A percentile compares a stretch with the other conserved stretches of the same genome.
Conservation (phyloP, 2,329 filamentous ascomycete species). For the Aspergillus texensis region DNA sequence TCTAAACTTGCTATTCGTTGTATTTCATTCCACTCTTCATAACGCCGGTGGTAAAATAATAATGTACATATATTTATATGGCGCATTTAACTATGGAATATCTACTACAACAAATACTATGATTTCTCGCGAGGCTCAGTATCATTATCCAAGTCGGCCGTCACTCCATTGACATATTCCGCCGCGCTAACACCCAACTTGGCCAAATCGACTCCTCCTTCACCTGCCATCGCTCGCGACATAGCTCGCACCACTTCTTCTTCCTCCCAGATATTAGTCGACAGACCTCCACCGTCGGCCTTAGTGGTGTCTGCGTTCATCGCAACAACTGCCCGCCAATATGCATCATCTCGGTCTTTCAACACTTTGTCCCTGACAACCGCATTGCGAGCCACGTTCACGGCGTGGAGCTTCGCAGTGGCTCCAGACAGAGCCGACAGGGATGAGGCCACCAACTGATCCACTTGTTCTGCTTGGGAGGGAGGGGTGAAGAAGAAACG, state of each 20-base stretch:
- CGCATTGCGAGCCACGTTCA: constrained; percentile 79
- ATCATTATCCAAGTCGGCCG: constrained; percentile 39
- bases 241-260: constrained; percentile 63
- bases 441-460: constrained; percentile 50
- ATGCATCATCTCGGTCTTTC: constrained; percentile 66
- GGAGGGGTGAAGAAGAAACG: constrained; percentile 70
- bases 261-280: constrained; percentile 71
- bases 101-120: neutral
- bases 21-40: too few species aligned
- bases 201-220: constrained; percentile 44
- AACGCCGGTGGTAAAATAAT: too few species aligned
- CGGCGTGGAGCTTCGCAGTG: constrained; percentile 69
- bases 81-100: neutral
- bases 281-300: constrained; percentile 62
- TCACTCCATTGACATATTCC: constrained; percentile 48
- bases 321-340: constrained; percentile 65
- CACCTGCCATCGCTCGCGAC: constrained; percentile 75
- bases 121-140: neutral
- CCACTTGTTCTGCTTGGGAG: constrained; percentile 66
- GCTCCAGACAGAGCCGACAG: constrained; percentile 61
- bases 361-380: constrained; percentile 72
- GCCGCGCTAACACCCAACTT: constrained; percentile 46
- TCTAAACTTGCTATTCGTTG: neutral
- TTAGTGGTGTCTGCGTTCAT: constrained; percentile 59
- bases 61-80: neutral